These are phyloP conservation scores for Myxozyma geophila DNA, from an alignment of 805 yeast genomes.

Conservation along the genomic window DNA sequence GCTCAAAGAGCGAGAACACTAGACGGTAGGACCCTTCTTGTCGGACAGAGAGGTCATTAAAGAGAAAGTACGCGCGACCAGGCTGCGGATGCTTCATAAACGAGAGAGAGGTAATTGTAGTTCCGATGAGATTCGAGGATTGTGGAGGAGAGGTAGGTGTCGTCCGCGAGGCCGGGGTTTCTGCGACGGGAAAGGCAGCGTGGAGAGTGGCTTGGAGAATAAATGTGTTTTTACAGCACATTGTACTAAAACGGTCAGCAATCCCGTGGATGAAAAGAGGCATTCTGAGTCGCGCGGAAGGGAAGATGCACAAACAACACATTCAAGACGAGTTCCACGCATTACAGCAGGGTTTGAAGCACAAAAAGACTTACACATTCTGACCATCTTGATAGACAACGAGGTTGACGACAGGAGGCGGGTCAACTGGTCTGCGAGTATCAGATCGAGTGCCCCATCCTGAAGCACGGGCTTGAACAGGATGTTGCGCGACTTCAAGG, in stretches of 20 bases:
- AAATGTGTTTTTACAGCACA: constrained; percentile 37
- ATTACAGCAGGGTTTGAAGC: constrained; percentile 28
- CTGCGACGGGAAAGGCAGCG: constrained; percentile 10
- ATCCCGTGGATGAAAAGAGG: not conserved
- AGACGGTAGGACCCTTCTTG: constrained; percentile 45
- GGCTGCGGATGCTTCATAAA: constrained; percentile 40
- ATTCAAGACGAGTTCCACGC: no score
- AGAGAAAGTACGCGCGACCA: constrained; percentile 43
- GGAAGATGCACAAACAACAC: no score
- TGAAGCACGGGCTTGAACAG: constrained; percentile 45
- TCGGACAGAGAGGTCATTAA: constrained; percentile 44
- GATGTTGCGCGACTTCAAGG: constrained; percentile 42
- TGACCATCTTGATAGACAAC: constrained; percentile 25
- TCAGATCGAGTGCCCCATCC: constrained; percentile 46
- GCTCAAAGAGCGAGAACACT: constrained; percentile 43
- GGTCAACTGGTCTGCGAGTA: constrained; percentile 46
- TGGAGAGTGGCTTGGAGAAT: constrained; percentile 38
- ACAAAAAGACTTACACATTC: constrained; percentile 27
- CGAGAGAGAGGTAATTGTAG: constrained; percentile 30
- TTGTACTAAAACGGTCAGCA: constrained; percentile 19
- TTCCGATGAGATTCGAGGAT: constrained; percentile 31
- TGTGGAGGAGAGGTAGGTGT: constrained; percentile 26
- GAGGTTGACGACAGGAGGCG: constrained; percentile 44
- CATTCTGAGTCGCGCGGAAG: not conserved
- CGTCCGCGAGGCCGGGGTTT: not conserved